These are phyloP conservation scores for Euphorbia neoarborescens DNA, from an alignment of 441 rosid genomes.

Conservation along the genomic window DNA sequence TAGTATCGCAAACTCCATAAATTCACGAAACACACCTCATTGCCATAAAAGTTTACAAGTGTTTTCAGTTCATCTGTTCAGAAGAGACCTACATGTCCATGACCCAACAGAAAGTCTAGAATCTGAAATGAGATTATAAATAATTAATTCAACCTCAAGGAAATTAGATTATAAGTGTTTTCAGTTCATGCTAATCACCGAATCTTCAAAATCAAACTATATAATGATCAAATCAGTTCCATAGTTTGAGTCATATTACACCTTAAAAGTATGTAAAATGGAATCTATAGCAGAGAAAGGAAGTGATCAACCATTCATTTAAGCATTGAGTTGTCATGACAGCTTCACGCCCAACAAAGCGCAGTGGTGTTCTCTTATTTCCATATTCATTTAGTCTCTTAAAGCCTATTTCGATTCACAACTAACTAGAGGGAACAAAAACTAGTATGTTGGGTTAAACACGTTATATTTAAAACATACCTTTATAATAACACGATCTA, in stretches of 20 bases:
- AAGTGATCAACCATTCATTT: slow-evolving; percentile 73
- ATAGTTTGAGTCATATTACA: too few relatives aligned
- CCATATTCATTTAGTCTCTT: slow-evolving; percentile 48
- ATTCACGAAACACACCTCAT: slow-evolving; percentile 24
- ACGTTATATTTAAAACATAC: too few relatives aligned
- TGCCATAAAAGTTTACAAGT: slow-evolving; percentile 56
- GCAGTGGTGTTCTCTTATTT: slow-evolving; percentile 90
- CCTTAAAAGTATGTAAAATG: too few relatives aligned
- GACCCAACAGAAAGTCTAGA: slow-evolving; percentile 69
- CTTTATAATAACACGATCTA: slow-evolving; percentile 90
- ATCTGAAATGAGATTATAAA: slow-evolving; percentile 34
- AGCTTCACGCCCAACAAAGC: slow-evolving; percentile 97
- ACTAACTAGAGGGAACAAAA: slow-evolving; percentile 4
- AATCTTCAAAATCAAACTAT: too few relatives aligned
- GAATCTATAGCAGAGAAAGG: not conserved
- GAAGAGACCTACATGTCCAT: slow-evolving; percentile 64
- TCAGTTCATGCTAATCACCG: too few relatives aligned
- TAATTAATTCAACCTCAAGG: not conserved
- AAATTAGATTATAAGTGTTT: not conserved
- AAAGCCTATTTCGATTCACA: slow-evolving; percentile 20
- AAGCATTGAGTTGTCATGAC: slow-evolving; percentile 94
- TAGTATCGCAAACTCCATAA: not conserved
- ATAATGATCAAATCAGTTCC: too few relatives aligned
- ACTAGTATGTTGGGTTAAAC: too few relatives aligned
- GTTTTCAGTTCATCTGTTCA: slow-evolving; percentile 90